Evolutionary conservation across 345 rosid genomes (phyloP).

Genomic region (Dipteronia sinensis): DNA sequence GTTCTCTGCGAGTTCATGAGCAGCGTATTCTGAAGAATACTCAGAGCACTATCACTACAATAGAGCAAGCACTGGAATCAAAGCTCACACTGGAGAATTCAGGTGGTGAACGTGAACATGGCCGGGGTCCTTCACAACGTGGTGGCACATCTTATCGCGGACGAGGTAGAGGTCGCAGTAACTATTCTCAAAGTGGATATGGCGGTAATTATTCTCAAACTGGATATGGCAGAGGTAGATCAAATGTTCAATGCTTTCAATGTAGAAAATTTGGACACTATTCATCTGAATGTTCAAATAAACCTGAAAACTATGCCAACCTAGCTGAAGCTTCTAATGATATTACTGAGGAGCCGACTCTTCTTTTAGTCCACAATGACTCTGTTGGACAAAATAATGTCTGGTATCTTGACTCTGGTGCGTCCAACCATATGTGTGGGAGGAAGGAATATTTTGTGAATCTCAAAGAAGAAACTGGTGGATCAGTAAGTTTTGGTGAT

Average conservation of each 20-base stretch:
- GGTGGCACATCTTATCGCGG: too few species aligned
- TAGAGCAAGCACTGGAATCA: background rate
- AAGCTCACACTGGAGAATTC: background rate
- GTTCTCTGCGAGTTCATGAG: background rate
- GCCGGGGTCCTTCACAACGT: too few species aligned
- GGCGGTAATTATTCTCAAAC: background rate
- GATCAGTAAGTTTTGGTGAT: background rate
- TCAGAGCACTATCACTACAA: background rate
- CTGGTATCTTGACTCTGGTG: background rate
- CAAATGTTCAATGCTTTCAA: background rate
- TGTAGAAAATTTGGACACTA: background rate
- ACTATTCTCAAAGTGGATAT: too few species aligned
- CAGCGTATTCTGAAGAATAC: background rate
- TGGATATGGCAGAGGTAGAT: background rate
- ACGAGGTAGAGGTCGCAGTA: background rate
- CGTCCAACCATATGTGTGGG: background rate
- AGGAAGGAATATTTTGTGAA: background rate
- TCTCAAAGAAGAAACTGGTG: background rate
- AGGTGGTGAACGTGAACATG: background rate
- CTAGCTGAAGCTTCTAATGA: background rate
- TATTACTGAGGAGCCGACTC: background rate
- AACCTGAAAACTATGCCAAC: background rate
- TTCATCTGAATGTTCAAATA: background rate
- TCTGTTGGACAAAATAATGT: background rate
- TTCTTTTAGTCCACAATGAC: background rate